Base-by-base conservation (phyloP, 1,139 yeast species). In the Scheffersomyces titani region DNA sequence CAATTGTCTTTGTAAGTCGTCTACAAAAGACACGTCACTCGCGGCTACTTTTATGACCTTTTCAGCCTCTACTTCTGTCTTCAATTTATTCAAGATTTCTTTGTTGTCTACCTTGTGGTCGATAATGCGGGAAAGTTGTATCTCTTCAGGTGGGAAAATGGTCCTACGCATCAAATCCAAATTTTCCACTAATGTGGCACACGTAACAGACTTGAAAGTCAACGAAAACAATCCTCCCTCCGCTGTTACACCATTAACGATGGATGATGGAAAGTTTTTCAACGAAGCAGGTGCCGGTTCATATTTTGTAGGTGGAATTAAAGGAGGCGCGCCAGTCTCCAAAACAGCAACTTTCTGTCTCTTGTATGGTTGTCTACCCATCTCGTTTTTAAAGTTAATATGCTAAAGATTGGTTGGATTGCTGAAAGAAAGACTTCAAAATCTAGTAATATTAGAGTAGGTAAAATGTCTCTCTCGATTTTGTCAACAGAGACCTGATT, bases 171-270 rank as follows among this genome's bases (percentile, higher is more conserved):
- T 70, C 64, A 74, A 65, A 54, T 77, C 80, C 51, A 70, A 63
- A 54, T 73, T 75, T 56, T 80, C 83, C 20, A 77, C 76, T 47
- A 73, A 72, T 54, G 70, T 68, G 20, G 76, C 75, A 56, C 78
- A 76, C 22, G 72, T 75, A 20, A 78, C 69, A 0, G 83, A 75
- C 60, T 80, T 80, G 63, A 76, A 78, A 0, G 83, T 78, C 55
- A 80, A 69, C 3, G 82, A 76, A 49, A 71, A 72, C 44, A 80
- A 68, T n/a, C 83, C 83, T 11, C 80, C 81, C 61, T 79, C 81
- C 18, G 68, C 69, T 0, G 83, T 77, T n/a, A 76, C 67, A 1
- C 83, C 84, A 55, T 76, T 77, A 51, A 77, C 68, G 1, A 80
- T 73, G 0, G 82, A 76, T 1, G 81, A 77, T 13, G 80, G 81